These are phyloP conservation scores for Volvariella volvacea DNA, from an alignment of 1,284 basidiomycete genomes.

Conservation along the genomic window DNA sequence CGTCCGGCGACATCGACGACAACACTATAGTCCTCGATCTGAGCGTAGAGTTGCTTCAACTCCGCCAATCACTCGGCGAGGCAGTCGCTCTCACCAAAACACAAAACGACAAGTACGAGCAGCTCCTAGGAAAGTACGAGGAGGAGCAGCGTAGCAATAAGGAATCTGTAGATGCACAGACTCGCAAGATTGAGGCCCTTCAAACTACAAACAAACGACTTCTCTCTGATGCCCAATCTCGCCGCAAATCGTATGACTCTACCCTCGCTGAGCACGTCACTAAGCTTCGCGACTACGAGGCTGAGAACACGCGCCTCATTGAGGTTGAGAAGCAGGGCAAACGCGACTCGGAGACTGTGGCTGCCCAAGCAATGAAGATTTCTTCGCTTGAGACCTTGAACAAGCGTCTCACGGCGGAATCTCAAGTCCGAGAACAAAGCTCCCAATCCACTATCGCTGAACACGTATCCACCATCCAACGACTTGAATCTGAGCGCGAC, in stretches of 20 bases:
- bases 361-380: neutral
- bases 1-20: neutral
- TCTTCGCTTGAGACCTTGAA: neutral
- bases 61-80: neutral
- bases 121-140: too few relatives aligned
- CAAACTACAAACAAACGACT: neutral
- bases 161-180: too few relatives aligned
- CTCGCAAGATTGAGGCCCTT: too few relatives aligned
- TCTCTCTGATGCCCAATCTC: neutral
- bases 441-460: neutral
- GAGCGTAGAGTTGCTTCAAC: neutral
- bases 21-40: neutral
- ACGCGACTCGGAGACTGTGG: neutral
- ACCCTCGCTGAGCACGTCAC: neutral
- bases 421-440: neutral
- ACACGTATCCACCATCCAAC: neutral
- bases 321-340: neutral
- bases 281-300: neutral
- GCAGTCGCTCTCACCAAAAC: neutral
- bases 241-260: neutral
- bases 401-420: neutral
- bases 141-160: too few relatives aligned
- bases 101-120: neutral
- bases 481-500: neutral
- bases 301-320: neutral